Conservation (phyloP, 345 rosid genomes). For the Populus deltoides region DNA sequence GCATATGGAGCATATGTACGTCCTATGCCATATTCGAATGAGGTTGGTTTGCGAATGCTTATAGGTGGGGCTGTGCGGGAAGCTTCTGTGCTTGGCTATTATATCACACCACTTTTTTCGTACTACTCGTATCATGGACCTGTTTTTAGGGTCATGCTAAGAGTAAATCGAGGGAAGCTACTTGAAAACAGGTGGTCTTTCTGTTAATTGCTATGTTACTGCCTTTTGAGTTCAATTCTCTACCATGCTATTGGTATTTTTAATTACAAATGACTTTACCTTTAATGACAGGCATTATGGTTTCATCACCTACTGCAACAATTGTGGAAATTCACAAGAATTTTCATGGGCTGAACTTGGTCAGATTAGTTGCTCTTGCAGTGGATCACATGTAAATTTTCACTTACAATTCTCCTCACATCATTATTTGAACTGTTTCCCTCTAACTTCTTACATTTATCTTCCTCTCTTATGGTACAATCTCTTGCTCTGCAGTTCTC, state of each 20-base stretch:
- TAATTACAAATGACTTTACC: slow-evolving; percentile 15
- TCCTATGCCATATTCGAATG: slow-evolving; percentile 91
- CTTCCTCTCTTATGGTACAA: too few species aligned
- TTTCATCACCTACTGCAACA: slow-evolving; percentile 65
- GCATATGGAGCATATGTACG: slow-evolving; percentile 79
- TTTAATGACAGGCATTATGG: slow-evolving; percentile 63
- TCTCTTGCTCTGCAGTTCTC: not conserved
- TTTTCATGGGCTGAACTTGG: slow-evolving; percentile 72
- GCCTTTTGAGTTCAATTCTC: not conserved
- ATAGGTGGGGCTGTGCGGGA: slow-evolving; percentile 92
- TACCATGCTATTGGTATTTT: not conserved
- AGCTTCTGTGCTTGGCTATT: slow-evolving; percentile 76
- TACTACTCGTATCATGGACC: slow-evolving; percentile 89
- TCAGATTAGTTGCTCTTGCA: slow-evolving; percentile 56
- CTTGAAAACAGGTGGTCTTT: slow-evolving; percentile 49
- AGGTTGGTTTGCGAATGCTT: slow-evolving; percentile 81
- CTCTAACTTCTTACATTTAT: too few species aligned
- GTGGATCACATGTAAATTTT: slow-evolving; percentile 34
- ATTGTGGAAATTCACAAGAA: slow-evolving; percentile 63
- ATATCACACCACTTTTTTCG: slow-evolving; percentile 70
- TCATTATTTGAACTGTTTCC: too few species aligned
- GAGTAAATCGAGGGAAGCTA: slow-evolving; percentile 57
- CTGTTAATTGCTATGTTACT: not conserved
- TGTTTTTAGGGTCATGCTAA: slow-evolving; percentile 68
- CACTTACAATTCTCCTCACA: not conserved